Percentiles rank a stretch among this genome's conserved stretches.
phyloP scores from a whole-genome alignment of 345 rosid genomes.

The Euphorbia peplus region DNA sequence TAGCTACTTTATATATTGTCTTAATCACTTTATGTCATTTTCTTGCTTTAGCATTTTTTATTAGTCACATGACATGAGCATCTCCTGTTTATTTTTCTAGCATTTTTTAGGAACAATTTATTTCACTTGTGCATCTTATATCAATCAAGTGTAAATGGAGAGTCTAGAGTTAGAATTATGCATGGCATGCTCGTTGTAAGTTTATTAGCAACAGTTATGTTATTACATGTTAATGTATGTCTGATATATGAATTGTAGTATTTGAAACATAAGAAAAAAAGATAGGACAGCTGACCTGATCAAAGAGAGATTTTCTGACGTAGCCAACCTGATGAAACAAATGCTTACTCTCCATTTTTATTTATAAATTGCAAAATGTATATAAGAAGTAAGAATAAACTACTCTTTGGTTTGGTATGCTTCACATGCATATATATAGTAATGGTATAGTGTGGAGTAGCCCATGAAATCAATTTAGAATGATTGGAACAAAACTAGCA shows the following conservation, averaged over 20 bases:
- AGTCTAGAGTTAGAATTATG: too few relatives aligned
- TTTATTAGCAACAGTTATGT: too few relatives aligned
- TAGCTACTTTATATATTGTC: too few relatives aligned
- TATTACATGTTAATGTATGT: too few relatives aligned
- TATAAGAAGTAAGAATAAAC: too few relatives aligned
- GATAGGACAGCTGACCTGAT: conserved; percentile 41
- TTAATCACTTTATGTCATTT: neutral
- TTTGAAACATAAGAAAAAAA: neutral
- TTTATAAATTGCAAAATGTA: neutral
- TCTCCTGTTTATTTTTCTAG: neutral
- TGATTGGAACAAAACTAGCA: neutral
- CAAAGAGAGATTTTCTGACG: conserved; percentile 58
- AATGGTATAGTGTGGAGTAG: too few relatives aligned
- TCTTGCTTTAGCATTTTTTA: neutral
- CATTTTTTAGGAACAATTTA: neutral
- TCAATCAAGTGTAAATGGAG: too few relatives aligned
- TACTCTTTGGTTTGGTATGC: too few relatives aligned
- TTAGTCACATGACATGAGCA: neutral
- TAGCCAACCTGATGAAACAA: conserved; percentile 38
- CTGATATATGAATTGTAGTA: too few relatives aligned
- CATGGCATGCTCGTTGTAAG: too few relatives aligned
- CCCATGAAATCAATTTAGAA: too few relatives aligned
- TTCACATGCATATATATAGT: conserved; percentile 6
- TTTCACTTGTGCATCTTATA: too few relatives aligned
- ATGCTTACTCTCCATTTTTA: conserved; percentile 29